Base-by-base conservation (phyloP, 257 asterid species). In the Scutellaria barbata region DNA sequence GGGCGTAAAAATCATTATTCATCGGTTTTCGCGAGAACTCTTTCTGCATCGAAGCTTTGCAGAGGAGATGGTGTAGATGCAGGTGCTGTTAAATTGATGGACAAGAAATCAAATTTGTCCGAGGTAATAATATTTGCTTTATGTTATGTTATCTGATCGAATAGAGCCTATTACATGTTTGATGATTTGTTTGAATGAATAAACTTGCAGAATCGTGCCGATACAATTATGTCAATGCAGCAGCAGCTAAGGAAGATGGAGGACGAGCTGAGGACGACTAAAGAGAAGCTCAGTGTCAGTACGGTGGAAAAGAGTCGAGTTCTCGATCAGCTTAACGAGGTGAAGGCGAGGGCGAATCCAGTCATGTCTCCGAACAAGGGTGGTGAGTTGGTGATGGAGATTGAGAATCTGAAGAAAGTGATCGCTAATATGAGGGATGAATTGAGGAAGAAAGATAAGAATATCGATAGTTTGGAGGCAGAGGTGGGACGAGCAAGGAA, bases 31-130 rank as follows among this genome's bases (percentile, higher is more conserved):
- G 82, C 95, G 10, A 84, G 89, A 72, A 81, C 89, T 30, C 54
- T 90, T 63, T 86, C 90, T 50, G 86, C 90, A 20, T 86, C 95
- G 56, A 90, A 75, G 86, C 74, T 90, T 14, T 89, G 97, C 69
- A 85, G 95, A 73, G 90, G 94, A 9, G 92, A 83, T 80, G 79
- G 81, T 61, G 30, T 88, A 77, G 90, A 90, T 74, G n/a, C 82
- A 35, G 75, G 66, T 6, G 97, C 97, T 67, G 80, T 81, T 55
- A 85, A 77, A 72, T 74, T 89, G 39, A 43, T 81, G 68, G 92
- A 84, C 39, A 79, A 75, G 43, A 82, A 81, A n/a, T 78, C 81
- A 0, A 73, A 71, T 71, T 73, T 66, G 43, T 58, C 78, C 20
- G 75, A 87, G 90, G 91, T 85, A 75, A 72, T 1, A 6, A 61